A percentile compares a stretch with the other conserved stretches of the same genome.
Conservation (phyloP, 1,284 basidiomycete genomes). For the Cerrena zonata region DNA sequence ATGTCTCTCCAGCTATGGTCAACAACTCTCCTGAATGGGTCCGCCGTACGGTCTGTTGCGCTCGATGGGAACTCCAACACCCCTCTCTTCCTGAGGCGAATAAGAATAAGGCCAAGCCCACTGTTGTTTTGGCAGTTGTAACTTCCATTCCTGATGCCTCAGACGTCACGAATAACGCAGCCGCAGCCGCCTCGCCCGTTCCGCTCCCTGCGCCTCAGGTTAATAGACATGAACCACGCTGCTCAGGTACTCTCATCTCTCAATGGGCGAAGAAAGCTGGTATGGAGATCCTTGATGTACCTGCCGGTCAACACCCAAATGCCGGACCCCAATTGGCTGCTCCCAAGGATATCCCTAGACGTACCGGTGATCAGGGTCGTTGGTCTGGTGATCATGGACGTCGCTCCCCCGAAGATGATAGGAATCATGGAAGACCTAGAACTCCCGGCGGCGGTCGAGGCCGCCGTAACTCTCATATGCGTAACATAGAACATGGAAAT, state of each 20-base stretch:
- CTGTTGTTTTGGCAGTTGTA: slow-evolving; percentile 57
- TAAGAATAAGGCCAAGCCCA: slow-evolving; percentile 23
- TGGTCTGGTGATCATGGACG: slow-evolving; percentile 24
- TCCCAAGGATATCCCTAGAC: slow-evolving; percentile 11
- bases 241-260: slow-evolving; percentile 53
- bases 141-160: slow-evolving; percentile 30
- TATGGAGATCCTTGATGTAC: slow-evolving; percentile 51
- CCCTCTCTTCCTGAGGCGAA: slow-evolving; percentile 16
- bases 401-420: slow-evolving; percentile 31
- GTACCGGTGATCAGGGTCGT: slow-evolving; percentile 18
- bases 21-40: slow-evolving; percentile 69
- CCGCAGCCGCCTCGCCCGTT: slow-evolving; percentile 46
- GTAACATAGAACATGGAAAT: slow-evolving; percentile 11
- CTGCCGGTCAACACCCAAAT: slow-evolving; percentile 17
- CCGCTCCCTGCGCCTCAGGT: slow-evolving; percentile 58
- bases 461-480: slow-evolving; percentile 23
- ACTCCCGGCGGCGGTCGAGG: slow-evolving; percentile 15
- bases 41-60: slow-evolving; percentile 73
- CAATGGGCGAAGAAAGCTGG: slow-evolving; percentile 63
- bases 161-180: slow-evolving; percentile 25
- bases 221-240: slow-evolving; percentile 60
- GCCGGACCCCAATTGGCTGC: slow-evolving; percentile 1
- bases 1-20: slow-evolving; percentile 23
- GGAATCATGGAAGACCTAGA: slow-evolving; percentile 23
- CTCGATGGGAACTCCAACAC: slow-evolving; percentile 60